A percentile compares a stretch with the other conserved stretches of the same genome.
Evolutionary conservation across 495 filamentous ascomycete genomes (phyloP).

Genomic region (Lindgomyces ingoldianus): DNA sequence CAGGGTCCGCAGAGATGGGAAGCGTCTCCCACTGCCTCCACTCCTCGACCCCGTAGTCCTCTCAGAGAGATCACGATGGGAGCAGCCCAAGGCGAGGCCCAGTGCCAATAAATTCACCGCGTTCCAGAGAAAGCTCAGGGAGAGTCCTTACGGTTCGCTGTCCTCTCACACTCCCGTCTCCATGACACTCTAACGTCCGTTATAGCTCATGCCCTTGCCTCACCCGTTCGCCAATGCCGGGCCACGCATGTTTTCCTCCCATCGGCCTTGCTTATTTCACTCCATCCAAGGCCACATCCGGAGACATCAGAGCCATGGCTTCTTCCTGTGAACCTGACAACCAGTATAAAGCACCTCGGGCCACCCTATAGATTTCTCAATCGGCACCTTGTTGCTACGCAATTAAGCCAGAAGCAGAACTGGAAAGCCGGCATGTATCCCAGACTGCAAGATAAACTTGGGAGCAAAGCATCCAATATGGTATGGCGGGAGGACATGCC

Average conservation of each 20-base stretch:
- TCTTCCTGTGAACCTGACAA: conserved; percentile 52
- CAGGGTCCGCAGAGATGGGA: conserved; percentile 36
- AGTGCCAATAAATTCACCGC: conserved; percentile 38
- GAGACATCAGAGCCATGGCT: conserved; percentile 58
- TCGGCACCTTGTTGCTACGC: not conserved
- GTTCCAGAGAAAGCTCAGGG: conserved; percentile 55
- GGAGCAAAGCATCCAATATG: conserved; percentile 41
- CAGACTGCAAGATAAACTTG: conserved; percentile 47
- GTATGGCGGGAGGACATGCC: conserved; percentile 72
- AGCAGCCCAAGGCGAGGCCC: conserved; percentile 34
- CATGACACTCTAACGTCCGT: conserved; percentile 39
- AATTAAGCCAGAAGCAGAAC: conserved; percentile 8
- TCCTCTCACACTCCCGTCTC: conserved; percentile 22
- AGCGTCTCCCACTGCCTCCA: conserved; percentile 50
- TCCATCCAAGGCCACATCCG: conserved; percentile 60
- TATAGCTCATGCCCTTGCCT: conserved; percentile 63
- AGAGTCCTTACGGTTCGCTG: conserved; percentile 63
- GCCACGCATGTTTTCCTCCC: conserved; percentile 62
- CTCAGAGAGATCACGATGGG: conserved; percentile 19
- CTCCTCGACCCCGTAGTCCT: conserved; percentile 43
- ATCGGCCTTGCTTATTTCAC: conserved; percentile 62
- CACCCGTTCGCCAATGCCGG: conserved; percentile 62
- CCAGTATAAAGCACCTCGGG: conserved; percentile 10
- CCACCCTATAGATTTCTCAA: conserved; percentile 12
- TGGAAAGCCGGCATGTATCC: conserved; percentile 40